Evolutionary conservation across 345 rosid genomes (phyloP), one percentile per base, ranked within the genome.

Genomic region (Ceriops decandra): DNA sequence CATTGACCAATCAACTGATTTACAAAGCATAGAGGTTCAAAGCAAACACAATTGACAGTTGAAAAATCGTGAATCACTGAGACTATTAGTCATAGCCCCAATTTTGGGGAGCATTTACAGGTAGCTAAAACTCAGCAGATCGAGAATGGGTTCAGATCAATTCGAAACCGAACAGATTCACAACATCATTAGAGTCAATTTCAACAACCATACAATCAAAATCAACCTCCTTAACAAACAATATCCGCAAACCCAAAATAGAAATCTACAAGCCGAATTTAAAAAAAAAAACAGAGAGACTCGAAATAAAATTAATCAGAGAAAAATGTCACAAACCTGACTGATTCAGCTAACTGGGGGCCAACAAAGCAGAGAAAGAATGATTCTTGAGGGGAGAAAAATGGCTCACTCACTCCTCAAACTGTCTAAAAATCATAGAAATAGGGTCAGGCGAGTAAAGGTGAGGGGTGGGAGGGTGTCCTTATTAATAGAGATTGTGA

Each of bases 311-410:
- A 54, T 0, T 1, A 22, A 26, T 0, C 9, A 22, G 28, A 49
- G 19, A 54, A 21, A 47, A 22, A 32, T 62, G 30, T 27, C 46
- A 66, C 70, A 2, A 58, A 82, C 85, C 85, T 67, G 72, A 59
- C 7, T 13, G 66, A 38, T 51, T 38, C 59, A 67, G 47, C 66
- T 67, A 56, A 7, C 1, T 54, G 56, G 72, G 69, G 60, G 57
- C 64, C 36, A 53, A 66, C n/a, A 53, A 47, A 60, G 47, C 36
- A 47, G 68, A 68, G 7, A 27, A 42, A 38, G 62, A 57, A 51
- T 15, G 68, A 62, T 9, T 54, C 46, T 69, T 67, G 10, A n/a
- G 61, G 59, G n/a, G 22, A 24, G 59, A 2, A 8, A 26, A 26
- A 10, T 11, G 59, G 11, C 49, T 42, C 19, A 15, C 5, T 42